Conservation (phyloP, 2,329 filamentous ascomycete genomes). For the Huntiella decipiens region DNA sequence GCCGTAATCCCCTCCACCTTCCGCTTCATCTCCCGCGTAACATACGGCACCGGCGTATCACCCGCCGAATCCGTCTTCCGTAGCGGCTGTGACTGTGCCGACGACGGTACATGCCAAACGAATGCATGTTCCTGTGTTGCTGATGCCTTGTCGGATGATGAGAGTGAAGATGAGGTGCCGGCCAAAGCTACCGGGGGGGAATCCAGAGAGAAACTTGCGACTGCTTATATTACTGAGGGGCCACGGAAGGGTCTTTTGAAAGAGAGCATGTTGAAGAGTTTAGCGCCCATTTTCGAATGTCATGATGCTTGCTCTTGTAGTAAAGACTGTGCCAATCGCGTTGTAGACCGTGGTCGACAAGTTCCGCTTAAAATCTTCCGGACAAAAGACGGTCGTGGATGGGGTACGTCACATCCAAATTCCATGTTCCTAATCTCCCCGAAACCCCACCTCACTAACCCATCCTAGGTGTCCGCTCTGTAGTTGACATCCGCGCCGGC, state of each 20-base stretch:
- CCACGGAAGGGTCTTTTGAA: slow-evolving; percentile 32
- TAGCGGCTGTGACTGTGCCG: slow-evolving; percentile 47
- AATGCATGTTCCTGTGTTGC: slow-evolving; percentile 50
- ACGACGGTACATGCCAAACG: slow-evolving; percentile 47
- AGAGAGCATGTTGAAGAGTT: slow-evolving; percentile 30
- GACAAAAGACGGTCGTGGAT: slow-evolving; percentile 46
- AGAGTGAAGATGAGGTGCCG: slow-evolving; percentile 13
- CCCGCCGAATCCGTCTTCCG: slow-evolving; percentile 42
- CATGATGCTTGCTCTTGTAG: slow-evolving; percentile 52
- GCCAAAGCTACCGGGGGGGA: slow-evolving; percentile 14
- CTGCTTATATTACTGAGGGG: slow-evolving; percentile 46
- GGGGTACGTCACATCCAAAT: slow-evolving; percentile 33
- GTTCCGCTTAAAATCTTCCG: slow-evolving; percentile 61
- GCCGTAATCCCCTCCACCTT: slow-evolving; percentile 42
- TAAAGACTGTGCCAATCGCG: slow-evolving; percentile 47
- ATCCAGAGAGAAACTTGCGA: slow-evolving; percentile 18
- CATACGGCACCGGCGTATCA: slow-evolving; percentile 40
- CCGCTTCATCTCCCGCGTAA: slow-evolving; percentile 44
- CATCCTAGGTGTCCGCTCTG: slow-evolving; percentile 39
- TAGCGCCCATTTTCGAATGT: slow-evolving; percentile 60
- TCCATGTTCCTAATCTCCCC: neutral
- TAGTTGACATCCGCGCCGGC: slow-evolving; percentile 44
- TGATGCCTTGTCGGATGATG: slow-evolving; percentile 34
- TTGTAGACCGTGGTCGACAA: slow-evolving; percentile 55
- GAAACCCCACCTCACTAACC: neutral